A percentile compares a stretch with the other conserved stretches of the same genome.
These are phyloP conservation scores for Zea mays DNA, from an alignment of 176 grass and related monocot species.

Conservation along the genomic window Zm-B73-REFERENCE-NAM-5.0 NC_050101.1:118656501-118657000, in stretches of 20 bases:
- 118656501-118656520: not conserved
- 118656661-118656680: conserved; percentile 94
- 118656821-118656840: conserved; percentile 14
- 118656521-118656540: conserved; percentile 26
- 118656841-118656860: conserved; percentile 23
- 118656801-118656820: not conserved
- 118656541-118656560: conserved; percentile 29
- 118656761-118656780: conserved; percentile 8
- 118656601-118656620: conserved; percentile 92
- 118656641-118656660: conserved; percentile 65
- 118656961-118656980: conserved; percentile 88
- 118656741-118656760: conserved; percentile 1
- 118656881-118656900: conserved; percentile 77
- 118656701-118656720: conserved; percentile 78
- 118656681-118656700: conserved; percentile 78
- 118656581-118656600: conserved; percentile 93
- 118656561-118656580: conserved; percentile 98
- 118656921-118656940: conserved; percentile 91
- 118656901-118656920: conserved; percentile 85
- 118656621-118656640: conserved; percentile 90
- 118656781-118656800: not conserved
- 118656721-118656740: conserved; percentile 15
- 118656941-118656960: conserved; percentile 86
- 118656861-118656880: conserved; percentile 63
- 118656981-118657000: conserved; percentile 60